phyloP scores from a whole-genome alignment of 352 stramenopile species.

The Phytophthora quininea region DNA sequence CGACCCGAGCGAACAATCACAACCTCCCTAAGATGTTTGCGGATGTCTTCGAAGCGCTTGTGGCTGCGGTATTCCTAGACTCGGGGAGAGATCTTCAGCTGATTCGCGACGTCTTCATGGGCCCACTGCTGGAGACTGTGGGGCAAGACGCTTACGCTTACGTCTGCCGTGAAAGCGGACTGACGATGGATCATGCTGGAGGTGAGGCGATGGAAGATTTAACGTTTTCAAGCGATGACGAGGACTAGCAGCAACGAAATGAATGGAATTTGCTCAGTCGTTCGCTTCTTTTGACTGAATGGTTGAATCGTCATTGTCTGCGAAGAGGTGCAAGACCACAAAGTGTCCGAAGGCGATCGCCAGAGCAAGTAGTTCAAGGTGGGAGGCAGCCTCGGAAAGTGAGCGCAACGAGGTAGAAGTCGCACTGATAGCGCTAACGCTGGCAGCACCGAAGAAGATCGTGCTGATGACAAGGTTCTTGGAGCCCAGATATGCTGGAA shows the following conservation, averaged over 20 bases:
- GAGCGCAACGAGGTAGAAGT: conserved; percentile 44
- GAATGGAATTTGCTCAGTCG: conserved; percentile 8
- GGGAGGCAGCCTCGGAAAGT: conserved; percentile 50
- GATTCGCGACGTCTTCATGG: conserved; percentile 86
- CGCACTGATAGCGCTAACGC: conserved; percentile 47
- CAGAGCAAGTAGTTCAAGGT: conserved; percentile 59
- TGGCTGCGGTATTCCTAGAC: conserved; percentile 88
- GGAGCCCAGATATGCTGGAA: conserved; percentile 65
- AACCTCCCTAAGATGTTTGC: conserved; percentile 86
- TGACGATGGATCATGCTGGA: conserved; percentile 41
- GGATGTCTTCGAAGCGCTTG: conserved; percentile 88
- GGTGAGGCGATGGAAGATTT: conserved; percentile 58
- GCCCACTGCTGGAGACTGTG: conserved; percentile 72
- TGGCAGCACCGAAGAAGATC: conserved; percentile 50
- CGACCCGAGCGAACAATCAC: conserved; percentile 36
- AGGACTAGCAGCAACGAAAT: conserved; percentile 20
- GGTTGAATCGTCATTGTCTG: neutral
- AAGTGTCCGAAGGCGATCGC: conserved; percentile 42
- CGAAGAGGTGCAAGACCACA: conserved; percentile 27
- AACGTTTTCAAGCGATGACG: conserved; percentile 46
- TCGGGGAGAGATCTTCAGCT: conserved; percentile 69
- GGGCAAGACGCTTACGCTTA: conserved; percentile 74
- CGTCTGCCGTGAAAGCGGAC: conserved; percentile 75
- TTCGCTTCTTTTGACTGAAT: conserved; percentile 9
- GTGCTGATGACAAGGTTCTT: conserved; percentile 67